Conservation (phyloP, 768 basidiomycete genomes). For the Kwoniella europaea region DNA sequence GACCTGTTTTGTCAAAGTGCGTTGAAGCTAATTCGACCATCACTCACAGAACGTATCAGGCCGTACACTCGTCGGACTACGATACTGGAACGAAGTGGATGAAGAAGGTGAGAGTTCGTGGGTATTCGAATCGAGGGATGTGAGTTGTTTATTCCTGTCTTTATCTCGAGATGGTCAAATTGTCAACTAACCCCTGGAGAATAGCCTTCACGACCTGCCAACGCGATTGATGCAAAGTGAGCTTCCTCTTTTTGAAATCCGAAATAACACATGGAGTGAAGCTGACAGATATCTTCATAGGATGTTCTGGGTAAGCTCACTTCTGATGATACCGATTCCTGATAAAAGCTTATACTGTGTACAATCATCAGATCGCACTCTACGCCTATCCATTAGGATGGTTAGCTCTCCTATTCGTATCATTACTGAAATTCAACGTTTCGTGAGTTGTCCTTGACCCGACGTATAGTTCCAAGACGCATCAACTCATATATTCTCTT, state of each 20-base stretch:
- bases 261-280: constrained; percentile 14
- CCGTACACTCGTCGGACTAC: constrained; percentile 85
- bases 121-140: constrained; percentile 98
- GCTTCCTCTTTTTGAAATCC: constrained; percentile 39
- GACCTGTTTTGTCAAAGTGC: not conserved
- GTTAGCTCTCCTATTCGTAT: constrained; percentile 83
- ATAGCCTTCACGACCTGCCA: constrained; percentile 85
- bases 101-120: constrained; percentile 95
- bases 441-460: constrained; percentile 65
- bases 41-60: constrained; percentile 84
- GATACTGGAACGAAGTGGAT: constrained; percentile 99
- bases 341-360: not conserved
- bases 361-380: constrained; percentile 70
- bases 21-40: no score
- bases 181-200: constrained; percentile 44
- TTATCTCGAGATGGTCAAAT: no score
- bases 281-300: constrained; percentile 60
- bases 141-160: no score
- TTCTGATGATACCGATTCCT: no score
- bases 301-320: constrained; percentile 92
- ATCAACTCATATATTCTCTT: constrained; percentile 7
- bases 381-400: constrained; percentile 89
- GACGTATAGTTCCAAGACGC: not conserved
- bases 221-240: constrained; percentile 84
- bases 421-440: constrained; percentile 83